Evolutionary conservation across 2,329 filamentous ascomycete species (phyloP).

Genomic region (Parastagonospora nodorum): DNA sequence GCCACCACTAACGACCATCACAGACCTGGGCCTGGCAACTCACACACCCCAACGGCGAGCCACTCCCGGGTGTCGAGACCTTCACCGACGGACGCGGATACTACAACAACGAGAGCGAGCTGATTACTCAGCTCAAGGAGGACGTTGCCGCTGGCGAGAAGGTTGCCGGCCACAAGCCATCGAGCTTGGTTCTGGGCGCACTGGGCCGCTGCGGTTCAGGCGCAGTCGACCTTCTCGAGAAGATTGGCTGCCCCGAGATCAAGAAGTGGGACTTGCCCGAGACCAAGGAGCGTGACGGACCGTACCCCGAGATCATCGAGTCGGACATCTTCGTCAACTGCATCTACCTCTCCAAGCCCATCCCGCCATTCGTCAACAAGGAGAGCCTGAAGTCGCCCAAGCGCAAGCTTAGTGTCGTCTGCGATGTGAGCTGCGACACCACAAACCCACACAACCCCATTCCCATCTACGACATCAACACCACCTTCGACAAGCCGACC

Average conservation of each 20-base stretch:
- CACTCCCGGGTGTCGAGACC: conserved; percentile 68
- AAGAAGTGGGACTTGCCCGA: conserved; percentile 79
- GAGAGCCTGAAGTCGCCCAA: conserved; percentile 69
- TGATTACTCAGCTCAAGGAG: conserved; percentile 76
- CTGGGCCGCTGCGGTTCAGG: conserved; percentile 84
- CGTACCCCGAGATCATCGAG: conserved; percentile 78
- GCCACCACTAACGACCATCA: conserved; percentile 10
- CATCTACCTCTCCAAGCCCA: conserved; percentile 80
- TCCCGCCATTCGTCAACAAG: conserved; percentile 79
- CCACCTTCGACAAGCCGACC: conserved; percentile 87
- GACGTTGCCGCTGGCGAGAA: conserved; percentile 69
- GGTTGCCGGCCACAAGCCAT: conserved; percentile 70
- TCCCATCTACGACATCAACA: conserved; percentile 83
- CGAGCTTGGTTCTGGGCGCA: conserved; percentile 78
- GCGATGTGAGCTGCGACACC: conserved; percentile 65
- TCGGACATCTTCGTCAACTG: conserved; percentile 56
- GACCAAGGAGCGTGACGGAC: conserved; percentile 68
- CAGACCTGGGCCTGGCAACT: conserved; percentile 86
- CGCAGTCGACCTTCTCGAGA: conserved; percentile 77
- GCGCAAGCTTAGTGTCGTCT: conserved; percentile 73
- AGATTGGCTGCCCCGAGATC: conserved; percentile 74
- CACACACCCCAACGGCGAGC: conserved; percentile 67
- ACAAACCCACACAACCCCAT: conserved; percentile 74
- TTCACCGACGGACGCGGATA: conserved; percentile 54
- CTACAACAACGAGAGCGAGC: conserved; percentile 74